phyloP scores from a whole-genome alignment of 2,329 filamentous ascomycete genomes.

The Aspergillus sp. region DNA sequence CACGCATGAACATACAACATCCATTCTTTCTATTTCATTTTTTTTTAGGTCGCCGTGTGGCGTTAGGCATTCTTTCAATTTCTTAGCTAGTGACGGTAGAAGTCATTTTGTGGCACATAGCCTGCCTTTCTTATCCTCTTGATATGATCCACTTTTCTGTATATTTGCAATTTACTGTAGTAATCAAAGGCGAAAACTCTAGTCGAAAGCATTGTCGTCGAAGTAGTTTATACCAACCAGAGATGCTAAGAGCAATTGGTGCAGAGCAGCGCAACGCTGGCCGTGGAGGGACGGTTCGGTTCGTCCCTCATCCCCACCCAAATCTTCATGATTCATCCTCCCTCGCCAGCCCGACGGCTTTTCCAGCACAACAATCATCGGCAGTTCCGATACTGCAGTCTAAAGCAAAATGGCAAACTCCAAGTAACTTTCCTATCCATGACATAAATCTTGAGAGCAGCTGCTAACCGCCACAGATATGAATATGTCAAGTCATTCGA shows the following conservation, averaged over 20 bases:
- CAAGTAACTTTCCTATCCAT: slow-evolving; percentile 4
- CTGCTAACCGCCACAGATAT: slow-evolving; percentile 59
- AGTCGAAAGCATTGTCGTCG: neutral
- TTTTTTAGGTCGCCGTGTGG: neutral
- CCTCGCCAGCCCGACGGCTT: neutral
- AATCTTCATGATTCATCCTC: neutral
- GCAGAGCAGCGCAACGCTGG: neutral
- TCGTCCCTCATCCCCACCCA: slow-evolving; percentile 1
- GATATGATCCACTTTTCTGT: neutral
- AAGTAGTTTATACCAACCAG: neutral
- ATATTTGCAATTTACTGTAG: neutral
- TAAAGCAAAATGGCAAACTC: slow-evolving; percentile 20
- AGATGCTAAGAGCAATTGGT: neutral
- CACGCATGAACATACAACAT: slow-evolving; percentile 12
- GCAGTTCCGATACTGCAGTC: neutral
- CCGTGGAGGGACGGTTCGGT: neutral
- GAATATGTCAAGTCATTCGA: slow-evolving; percentile 94
- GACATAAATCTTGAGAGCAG: slow-evolving; percentile 47
- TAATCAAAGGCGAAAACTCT: neutral
- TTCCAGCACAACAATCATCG: neutral
- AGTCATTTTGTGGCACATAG: neutral
- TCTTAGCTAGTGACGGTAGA: slow-evolving; percentile 3
- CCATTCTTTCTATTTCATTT: neutral
- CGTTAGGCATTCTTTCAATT: neutral
- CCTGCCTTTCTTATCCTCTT: neutral